phyloP scores from a whole-genome alignment of 2,329 filamentous ascomycete species.

The Teratosphaeria nubilosa region DNA sequence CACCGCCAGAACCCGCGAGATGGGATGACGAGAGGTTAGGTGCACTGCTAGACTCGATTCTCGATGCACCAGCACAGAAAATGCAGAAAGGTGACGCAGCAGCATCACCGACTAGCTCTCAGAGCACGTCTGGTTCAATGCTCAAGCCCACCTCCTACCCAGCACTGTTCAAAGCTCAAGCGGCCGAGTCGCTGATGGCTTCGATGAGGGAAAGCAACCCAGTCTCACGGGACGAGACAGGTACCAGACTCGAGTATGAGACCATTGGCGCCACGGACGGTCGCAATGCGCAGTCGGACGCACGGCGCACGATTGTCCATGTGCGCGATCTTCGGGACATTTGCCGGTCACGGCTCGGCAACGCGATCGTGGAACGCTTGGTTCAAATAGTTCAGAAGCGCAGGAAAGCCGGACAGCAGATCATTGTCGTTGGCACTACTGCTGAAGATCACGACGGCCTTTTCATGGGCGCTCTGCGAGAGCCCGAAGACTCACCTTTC shows the following conservation, averaged over 20 bases:
- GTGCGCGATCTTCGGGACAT: constrained; percentile 72
- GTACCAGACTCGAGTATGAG: background rate
- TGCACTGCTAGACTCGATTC: constrained; percentile 20
- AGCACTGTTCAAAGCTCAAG: background rate
- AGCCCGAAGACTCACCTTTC: constrained; percentile 37
- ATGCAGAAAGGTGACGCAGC: constrained; percentile 8
- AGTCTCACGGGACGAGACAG: background rate
- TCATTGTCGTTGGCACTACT: constrained; percentile 74
- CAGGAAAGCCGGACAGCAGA: constrained; percentile 58
- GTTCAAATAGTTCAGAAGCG: constrained; percentile 61
- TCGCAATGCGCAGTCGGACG: background rate
- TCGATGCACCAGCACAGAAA: constrained; percentile 18
- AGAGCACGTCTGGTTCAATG: background rate
- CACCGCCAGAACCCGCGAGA: constrained; percentile 1
- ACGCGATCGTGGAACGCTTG: constrained; percentile 58
- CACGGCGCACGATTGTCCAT: constrained; percentile 50
- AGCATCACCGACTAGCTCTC: background rate
- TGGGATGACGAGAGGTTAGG: constrained; percentile 22
- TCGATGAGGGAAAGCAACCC: background rate
- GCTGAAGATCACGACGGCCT: constrained; percentile 27
- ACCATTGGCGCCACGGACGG: background rate
- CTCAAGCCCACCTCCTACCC: background rate
- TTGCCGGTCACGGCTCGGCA: constrained; percentile 56
- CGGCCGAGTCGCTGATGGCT: background rate
- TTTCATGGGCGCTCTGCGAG: constrained; percentile 6